Evolutionary conservation across 495 filamentous ascomycete species (phyloP), one percentile per base, ranked within the genome.

Genomic region (Chaetomium tenue): DNA sequence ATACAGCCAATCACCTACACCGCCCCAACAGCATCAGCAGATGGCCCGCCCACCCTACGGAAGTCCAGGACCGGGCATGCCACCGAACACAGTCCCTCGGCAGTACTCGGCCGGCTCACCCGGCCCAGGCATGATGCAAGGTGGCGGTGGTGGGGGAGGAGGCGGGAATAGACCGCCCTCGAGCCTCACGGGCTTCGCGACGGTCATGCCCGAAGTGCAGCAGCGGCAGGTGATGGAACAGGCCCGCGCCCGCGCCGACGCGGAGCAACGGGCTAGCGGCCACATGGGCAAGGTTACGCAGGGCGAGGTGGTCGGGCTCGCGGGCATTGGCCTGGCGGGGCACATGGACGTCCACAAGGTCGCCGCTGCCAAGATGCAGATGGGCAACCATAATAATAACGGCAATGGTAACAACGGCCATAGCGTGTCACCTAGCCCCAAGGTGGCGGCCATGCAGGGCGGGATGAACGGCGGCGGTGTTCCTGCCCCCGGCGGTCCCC

Each of bases 191-290:
- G 75, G 77, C 26, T 77, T 74, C 48, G 71, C 73, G 0, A 75
- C 74, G 2, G 74, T 77, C 42, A 76, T 77, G 72, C 70, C 71
- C 5, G 70, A 74, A 39, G 66, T 69, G 13, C 74, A 76, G 48
- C 76, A 77, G 59, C 70, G 73, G 15, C 72, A 72, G 59, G 68
- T 77, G 1, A 71, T 81, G 77, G 76, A 81, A 40, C 80, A 81
- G 67, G 78, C 78, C 13, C 72, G 76, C 40, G 79, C 80, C 20
- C 70, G 78, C 3, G 76, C 78, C 30, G 75, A 77, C 55, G 78
- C 77, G 1, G 75, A 75, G 50, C 75, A 76, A 59, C 70, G 63
- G 25, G 77, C 71, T 6, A 71, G 63, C 50, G 72, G 73, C 5
- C 71, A 74, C 62, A 75, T 72, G 68, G 68, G 71, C 59, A 76